phyloP scores from a whole-genome alignment of 2,329 filamentous ascomycete species.

The Verticillium longisporum region DNA sequence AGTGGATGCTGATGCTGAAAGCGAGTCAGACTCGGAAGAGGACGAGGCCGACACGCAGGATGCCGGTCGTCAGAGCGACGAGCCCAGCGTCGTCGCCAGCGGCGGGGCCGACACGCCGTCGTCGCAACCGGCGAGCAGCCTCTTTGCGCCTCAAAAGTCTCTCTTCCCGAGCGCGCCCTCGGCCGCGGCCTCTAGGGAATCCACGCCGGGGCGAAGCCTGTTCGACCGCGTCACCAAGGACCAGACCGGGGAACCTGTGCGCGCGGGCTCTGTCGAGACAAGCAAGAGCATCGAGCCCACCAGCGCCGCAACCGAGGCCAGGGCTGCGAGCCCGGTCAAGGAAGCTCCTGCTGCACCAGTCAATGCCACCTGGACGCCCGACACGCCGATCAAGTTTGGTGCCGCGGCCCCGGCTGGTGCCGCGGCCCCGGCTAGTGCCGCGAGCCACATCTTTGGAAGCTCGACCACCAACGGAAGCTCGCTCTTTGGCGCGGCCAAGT shows the following conservation, averaged over 20 bases:
- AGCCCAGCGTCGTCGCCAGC: slow-evolving; percentile 34
- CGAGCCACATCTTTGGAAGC: slow-evolving; percentile 11
- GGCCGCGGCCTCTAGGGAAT: slow-evolving; percentile 29
- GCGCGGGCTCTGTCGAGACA: slow-evolving; percentile 22
- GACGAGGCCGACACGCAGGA: slow-evolving; percentile 35
- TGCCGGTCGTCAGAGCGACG: slow-evolving; percentile 34
- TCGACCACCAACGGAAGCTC: slow-evolving; percentile 21
- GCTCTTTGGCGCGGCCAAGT: slow-evolving; percentile 28
- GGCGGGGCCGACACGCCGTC: slow-evolving; percentile 31
- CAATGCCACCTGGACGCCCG: slow-evolving; percentile 42
- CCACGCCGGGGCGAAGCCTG: slow-evolving; percentile 40
- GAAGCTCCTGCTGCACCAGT: slow-evolving; percentile 19
- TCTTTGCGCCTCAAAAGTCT: slow-evolving; percentile 23
- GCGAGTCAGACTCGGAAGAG: slow-evolving; percentile 34
- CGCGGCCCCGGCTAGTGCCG: slow-evolving; percentile 14
- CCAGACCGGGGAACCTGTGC: slow-evolving; percentile 41
- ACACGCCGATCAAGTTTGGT: slow-evolving; percentile 49
- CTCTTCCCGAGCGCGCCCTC: slow-evolving; percentile 6
- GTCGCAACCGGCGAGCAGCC: slow-evolving; percentile 23
- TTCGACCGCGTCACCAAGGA: slow-evolving; percentile 50
- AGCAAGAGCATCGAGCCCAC: slow-evolving; percentile 22
- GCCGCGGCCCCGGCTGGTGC: slow-evolving; percentile 20
- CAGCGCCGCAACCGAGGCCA: slow-evolving; percentile 15
- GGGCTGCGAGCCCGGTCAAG: slow-evolving; percentile 24
- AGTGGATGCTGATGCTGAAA: slow-evolving; percentile 38